Base-by-base conservation (phyloP, 2,329 filamentous ascomycete species). In the Penicillium brasilianum region DNA sequence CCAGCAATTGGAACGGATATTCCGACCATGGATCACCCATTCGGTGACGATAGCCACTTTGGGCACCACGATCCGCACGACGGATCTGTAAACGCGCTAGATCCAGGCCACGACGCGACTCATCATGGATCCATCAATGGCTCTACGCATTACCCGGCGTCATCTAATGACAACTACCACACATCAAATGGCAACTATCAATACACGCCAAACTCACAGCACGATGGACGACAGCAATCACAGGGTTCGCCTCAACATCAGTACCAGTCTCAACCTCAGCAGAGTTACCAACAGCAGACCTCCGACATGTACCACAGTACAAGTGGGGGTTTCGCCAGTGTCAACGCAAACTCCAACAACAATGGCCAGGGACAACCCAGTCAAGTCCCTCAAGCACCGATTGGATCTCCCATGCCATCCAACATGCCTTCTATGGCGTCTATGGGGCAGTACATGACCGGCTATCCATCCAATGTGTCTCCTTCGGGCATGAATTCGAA, bases 361-460 rank as follows among this genome's bases (percentile, higher is more conserved):
- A 59, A 64, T n/a, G 51, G 53, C n/a, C 69, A 71, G 54, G 67
- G 67, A 41, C 73, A 75, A 56, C 64, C 65, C n/a, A 72, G 72
- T 32, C 75, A 77, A 58, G 67, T 74, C 11, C 75, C 73, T 14
- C 77, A 78, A 59, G 72, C 75, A 36, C 73, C 76, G 13, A 84
- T 85, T 74, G 81, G 80, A 63, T 85, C 85, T 36, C 81, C 83
- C 14, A 76, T 85, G 64, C 83, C 83, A 46, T 66, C 70, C 43
- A 67, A 63, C 55, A 70, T 72, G 64, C 83, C 84, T 57, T 80
- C 83, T 16, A 83, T 82, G 74, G 78, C 80, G 57, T 80, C 80
- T 52, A 84, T 85, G 78, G 78, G 78, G 41, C 85, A 86, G 72
- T 87, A 87, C 67, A 80, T 82, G 74, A 81, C 81, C 48, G 73